Evolutionary conservation across 2,329 filamentous ascomycete species (phyloP).

Genomic region (Cadophora malorum): DNA sequence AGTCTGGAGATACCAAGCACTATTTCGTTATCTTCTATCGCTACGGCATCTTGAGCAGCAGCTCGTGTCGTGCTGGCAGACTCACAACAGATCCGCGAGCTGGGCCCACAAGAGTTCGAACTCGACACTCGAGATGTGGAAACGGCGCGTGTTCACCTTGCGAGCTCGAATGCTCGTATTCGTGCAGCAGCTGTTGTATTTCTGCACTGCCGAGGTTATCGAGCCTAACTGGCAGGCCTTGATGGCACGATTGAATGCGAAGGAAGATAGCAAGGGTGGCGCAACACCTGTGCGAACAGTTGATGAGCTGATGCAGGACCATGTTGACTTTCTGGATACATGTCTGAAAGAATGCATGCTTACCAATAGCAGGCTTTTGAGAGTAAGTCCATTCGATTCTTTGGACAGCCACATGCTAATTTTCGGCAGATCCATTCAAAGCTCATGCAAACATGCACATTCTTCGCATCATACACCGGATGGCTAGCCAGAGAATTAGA

Average conservation of each 20-base stretch:
- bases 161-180: conserved; percentile 95
- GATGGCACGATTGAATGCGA: conserved; percentile 81
- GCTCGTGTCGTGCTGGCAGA: conserved; percentile 86
- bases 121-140: conserved; percentile 84
- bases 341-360: conserved; percentile 99
- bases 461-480: conserved; percentile 90
- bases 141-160: conserved; percentile 88
- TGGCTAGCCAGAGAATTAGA: conserved; percentile 86
- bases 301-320: conserved; percentile 98
- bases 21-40: conserved; percentile 93
- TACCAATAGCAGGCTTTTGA: conserved; percentile 91
- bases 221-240: conserved; percentile 96
- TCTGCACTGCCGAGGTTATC: conserved; percentile 95
- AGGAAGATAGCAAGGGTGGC: conserved; percentile 53
- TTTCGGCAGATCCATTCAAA: conserved; percentile 88
- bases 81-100: conserved; percentile 78
- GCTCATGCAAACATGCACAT: conserved; percentile 92
- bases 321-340: conserved; percentile 97
- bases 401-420: no score
- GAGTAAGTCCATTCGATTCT: no score
- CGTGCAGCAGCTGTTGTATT: conserved; percentile 95
- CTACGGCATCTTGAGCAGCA: conserved; percentile 88
- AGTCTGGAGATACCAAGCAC: conserved; percentile 92
- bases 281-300: conserved; percentile 71
- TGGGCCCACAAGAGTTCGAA: conserved; percentile 85